Evolutionary conservation across 768 basidiomycete genomes (phyloP).

Genomic region (Phylloporus sp.): DNA sequence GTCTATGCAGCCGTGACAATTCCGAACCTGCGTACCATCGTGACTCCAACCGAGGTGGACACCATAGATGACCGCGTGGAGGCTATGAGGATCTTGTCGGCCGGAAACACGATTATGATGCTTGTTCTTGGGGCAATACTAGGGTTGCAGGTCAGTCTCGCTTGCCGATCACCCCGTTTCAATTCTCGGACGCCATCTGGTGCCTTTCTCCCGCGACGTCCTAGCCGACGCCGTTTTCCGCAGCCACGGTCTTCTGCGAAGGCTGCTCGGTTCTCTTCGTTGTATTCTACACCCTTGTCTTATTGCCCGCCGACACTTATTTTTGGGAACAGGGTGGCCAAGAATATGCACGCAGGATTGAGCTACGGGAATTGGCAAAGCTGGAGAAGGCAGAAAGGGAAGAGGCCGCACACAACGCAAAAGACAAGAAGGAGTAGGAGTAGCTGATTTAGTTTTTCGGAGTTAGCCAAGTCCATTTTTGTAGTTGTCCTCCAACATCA

Average conservation of each 20-base stretch:
- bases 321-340: constrained; percentile 65
- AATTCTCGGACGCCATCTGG: too few species aligned
- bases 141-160: constrained; percentile 59
- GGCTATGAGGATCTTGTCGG: constrained; percentile 77
- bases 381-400: constrained; percentile 37
- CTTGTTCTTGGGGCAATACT: constrained; percentile 63
- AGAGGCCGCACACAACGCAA: constrained; percentile 19
- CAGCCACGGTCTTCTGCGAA: background rate
- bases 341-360: constrained; percentile 70
- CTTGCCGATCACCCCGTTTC: background rate
- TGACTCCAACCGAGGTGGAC: constrained; percentile 52
- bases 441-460: constrained; percentile 1
- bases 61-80: constrained; percentile 65
- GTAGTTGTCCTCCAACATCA: constrained; percentile 12
- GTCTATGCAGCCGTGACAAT: constrained; percentile 84
- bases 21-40: constrained; percentile 73
- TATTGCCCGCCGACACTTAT: constrained; percentile 5
- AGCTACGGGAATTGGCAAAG: constrained; percentile 41
- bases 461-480: constrained; percentile 24
- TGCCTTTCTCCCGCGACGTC: constrained; percentile 1
- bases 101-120: constrained; percentile 83
- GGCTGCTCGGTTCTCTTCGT: background rate
- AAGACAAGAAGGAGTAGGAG: constrained; percentile 33
- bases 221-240: constrained; percentile 10
- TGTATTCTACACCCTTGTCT: constrained; percentile 11